These are phyloP conservation scores for Apiotrichum porosum DNA, from an alignment of 1,284 basidiomycete genomes.

Conservation along the genomic window DNA sequence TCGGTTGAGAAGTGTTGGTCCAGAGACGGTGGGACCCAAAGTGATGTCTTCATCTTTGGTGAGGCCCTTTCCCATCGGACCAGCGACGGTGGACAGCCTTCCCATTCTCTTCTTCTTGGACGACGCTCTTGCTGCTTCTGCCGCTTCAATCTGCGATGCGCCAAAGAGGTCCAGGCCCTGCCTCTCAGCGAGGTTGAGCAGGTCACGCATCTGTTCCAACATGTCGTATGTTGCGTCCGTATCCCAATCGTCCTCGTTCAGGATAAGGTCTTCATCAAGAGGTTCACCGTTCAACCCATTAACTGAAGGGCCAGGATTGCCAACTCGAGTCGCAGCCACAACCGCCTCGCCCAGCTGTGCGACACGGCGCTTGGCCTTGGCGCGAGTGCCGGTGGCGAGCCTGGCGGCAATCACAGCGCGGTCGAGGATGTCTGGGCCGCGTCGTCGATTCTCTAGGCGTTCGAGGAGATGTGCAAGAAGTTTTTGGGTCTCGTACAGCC, in stretches of 20 bases:
- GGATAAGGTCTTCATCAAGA: slow-evolving; percentile 12
- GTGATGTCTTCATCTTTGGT: background rate
- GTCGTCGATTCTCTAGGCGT: slow-evolving; percentile 27
- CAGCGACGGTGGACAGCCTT: slow-evolving; percentile 26
- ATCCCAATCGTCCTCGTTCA: slow-evolving; percentile 31
- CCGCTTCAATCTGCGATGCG: slow-evolving; percentile 2
- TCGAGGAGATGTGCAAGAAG: slow-evolving; percentile 37
- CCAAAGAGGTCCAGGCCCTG: slow-evolving; percentile 34
- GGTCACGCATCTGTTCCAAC: slow-evolving; percentile 38
- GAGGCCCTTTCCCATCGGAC: slow-evolving; percentile 1
- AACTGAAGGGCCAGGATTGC: background rate
- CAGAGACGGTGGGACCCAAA: slow-evolving; percentile 6
- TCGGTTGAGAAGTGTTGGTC: slow-evolving; percentile 18
- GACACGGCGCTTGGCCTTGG: slow-evolving; percentile 20
- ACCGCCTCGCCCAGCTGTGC: slow-evolving; percentile 25
- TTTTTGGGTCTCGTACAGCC: slow-evolving; percentile 41
- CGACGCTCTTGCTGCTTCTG: slow-evolving; percentile 1
- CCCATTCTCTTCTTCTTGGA: slow-evolving; percentile 24
- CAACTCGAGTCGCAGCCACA: slow-evolving; percentile 11
- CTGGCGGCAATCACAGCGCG: slow-evolving; percentile 27
- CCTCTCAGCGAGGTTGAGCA: slow-evolving; percentile 31
- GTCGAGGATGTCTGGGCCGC: slow-evolving; percentile 33
- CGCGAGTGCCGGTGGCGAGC: slow-evolving; percentile 7
- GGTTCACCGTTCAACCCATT: background rate
- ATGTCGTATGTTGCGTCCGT: slow-evolving; percentile 31